These are phyloP conservation scores for Wickerhamomyces chaumierensis DNA, from an alignment of 805 yeast genomes.

Conservation along the genomic window DNA sequence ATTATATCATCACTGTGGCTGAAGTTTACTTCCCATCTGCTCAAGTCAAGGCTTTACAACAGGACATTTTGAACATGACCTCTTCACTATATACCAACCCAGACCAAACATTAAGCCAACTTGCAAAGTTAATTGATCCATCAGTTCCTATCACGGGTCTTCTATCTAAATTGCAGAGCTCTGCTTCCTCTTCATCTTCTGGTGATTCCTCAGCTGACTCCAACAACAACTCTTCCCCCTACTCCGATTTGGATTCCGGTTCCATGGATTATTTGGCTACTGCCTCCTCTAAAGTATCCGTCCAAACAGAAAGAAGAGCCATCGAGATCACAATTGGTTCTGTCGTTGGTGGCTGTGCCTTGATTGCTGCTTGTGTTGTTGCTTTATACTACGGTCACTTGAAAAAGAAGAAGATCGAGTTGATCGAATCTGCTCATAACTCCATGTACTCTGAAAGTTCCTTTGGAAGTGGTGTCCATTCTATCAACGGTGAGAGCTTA, in stretches of 20 bases:
- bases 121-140: slow-evolving; percentile 65
- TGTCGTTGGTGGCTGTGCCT: slow-evolving; percentile 60
- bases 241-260: slow-evolving; percentile 12
- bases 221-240: neutral
- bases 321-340: slow-evolving; percentile 81
- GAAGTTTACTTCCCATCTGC: slow-evolving; percentile 67
- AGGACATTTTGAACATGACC: slow-evolving; percentile 33
- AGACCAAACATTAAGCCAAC: slow-evolving; percentile 37
- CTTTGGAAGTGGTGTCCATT: slow-evolving; percentile 9
- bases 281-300: slow-evolving; percentile 7
- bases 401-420: slow-evolving; percentile 9
- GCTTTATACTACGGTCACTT: slow-evolving; percentile 38
- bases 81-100: slow-evolving; percentile 55
- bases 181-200: slow-evolving; percentile 8
- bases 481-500: neutral
- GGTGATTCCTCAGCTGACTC: slow-evolving; percentile 1
- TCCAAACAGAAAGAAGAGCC: slow-evolving; percentile 28
- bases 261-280: slow-evolving; percentile 20
- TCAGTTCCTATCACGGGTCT: slow-evolving; percentile 48
- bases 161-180: slow-evolving; percentile 4
- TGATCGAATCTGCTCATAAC: slow-evolving; percentile 9
- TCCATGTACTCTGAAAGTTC: slow-evolving; percentile 14
- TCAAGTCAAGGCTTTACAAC: slow-evolving; percentile 37
- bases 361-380: slow-evolving; percentile 48
- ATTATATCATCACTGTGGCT: slow-evolving; percentile 79